phyloP scores from a whole-genome alignment of 805 yeast genomes.

The Nakazawaea pomicola region DNA sequence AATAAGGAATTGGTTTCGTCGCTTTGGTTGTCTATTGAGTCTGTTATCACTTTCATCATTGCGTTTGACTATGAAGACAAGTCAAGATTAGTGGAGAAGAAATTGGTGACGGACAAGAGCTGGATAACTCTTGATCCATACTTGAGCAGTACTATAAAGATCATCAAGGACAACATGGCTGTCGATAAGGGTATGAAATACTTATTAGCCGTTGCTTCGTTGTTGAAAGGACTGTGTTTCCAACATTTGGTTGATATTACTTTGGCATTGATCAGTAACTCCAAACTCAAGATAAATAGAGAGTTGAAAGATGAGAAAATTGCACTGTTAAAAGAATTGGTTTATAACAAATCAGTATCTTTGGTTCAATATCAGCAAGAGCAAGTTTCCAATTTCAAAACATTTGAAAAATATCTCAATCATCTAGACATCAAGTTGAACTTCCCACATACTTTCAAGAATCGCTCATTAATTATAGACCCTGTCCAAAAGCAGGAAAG shows the following conservation, averaged over 20 bases:
- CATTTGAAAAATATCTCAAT: constrained; percentile 10
- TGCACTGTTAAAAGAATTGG: constrained; percentile 2
- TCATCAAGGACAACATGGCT: constrained; percentile 1
- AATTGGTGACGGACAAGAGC: constrained; percentile 10
- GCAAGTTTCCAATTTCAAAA: neutral
- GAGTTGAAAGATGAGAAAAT: constrained; percentile 2
- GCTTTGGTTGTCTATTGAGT: constrained; percentile 3
- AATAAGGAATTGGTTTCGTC: neutral
- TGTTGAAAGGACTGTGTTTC: constrained; percentile 8
- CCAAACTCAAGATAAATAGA: constrained; percentile 1
- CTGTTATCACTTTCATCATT: constrained; percentile 11
- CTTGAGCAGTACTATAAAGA: constrained; percentile 5
- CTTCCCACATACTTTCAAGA: constrained; percentile 12
- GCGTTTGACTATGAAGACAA: constrained; percentile 14
- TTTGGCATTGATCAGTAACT: constrained; percentile 1
- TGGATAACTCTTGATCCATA: constrained; percentile 12
- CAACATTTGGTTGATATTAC: constrained; percentile 8
- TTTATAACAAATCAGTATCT: neutral
- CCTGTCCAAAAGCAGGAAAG: constrained; percentile 10
- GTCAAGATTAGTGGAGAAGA: constrained; percentile 12
- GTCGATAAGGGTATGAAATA: constrained; percentile 1
- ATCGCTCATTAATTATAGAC: constrained; percentile 7
- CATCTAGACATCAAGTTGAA: constrained; percentile 7
- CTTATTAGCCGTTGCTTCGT: constrained; percentile 3
- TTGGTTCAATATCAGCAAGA: constrained; percentile 4